Evolutionary conservation across 2,329 filamentous ascomycete species (phyloP).

Genomic region (Scolecobasidium constrictum): DNA sequence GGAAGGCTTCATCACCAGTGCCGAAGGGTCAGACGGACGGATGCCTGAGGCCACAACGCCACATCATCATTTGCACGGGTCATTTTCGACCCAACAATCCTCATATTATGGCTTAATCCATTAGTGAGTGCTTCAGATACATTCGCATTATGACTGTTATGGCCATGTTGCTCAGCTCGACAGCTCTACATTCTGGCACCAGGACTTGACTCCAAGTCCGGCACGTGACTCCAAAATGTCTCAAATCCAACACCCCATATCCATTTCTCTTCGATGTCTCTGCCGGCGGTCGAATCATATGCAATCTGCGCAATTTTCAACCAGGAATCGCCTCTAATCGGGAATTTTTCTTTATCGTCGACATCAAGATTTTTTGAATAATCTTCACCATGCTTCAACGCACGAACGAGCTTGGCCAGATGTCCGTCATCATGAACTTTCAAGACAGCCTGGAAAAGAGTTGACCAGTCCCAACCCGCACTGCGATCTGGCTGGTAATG

Average conservation of each 20-base stretch:
- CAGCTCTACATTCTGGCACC: too few relatives aligned
- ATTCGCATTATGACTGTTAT: too few relatives aligned
- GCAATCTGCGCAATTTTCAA: constrained; percentile 10
- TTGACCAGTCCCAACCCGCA: constrained; percentile 19
- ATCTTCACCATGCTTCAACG: constrained; percentile 20
- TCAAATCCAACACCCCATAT: constrained; percentile 10
- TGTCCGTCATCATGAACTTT: constrained; percentile 25
- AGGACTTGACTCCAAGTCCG: too few relatives aligned
- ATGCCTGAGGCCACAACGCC: too few relatives aligned
- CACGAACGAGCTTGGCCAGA: constrained; percentile 24
- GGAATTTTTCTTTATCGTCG: constrained; percentile 7
- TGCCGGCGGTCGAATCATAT: constrained; percentile 9
- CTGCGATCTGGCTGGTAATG: constrained; percentile 13
- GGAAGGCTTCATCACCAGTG: too few relatives aligned
- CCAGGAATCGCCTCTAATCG: constrained; percentile 11
- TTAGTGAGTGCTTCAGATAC: too few relatives aligned
- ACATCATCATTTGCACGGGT: too few relatives aligned
- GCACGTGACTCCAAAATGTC: constrained; percentile 7
- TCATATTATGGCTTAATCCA: too few relatives aligned
- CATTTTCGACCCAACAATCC: too few relatives aligned
- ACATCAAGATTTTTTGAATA: constrained; percentile 1
- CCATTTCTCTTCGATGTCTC: constrained; percentile 10
- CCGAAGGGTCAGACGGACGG: too few relatives aligned
- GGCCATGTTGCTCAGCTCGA: too few relatives aligned
- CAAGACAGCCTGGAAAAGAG: constrained; percentile 17